Conservation (phyloP, 768 basidiomycete genomes). For the Bullera alba region DNA sequence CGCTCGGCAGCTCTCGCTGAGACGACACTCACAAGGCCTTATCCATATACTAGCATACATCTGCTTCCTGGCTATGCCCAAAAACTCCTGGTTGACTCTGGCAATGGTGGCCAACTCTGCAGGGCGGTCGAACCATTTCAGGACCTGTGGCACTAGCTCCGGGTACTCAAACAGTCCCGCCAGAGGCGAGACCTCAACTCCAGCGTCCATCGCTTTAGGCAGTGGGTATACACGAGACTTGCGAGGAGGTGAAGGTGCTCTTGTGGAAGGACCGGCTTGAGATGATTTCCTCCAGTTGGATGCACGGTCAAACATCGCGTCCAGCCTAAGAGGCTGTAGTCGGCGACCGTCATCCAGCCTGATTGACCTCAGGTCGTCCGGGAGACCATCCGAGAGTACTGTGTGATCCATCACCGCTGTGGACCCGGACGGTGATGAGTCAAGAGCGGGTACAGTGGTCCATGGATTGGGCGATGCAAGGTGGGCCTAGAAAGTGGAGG, state of each 20-base stretch:
- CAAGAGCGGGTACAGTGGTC: too few species aligned
- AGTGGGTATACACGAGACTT: constrained; percentile 19
- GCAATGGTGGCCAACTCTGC: constrained; percentile 23
- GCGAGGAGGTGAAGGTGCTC: constrained; percentile 23
- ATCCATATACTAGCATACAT: constrained; percentile 35
- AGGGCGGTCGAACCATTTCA: constrained; percentile 32
- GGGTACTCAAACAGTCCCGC: constrained; percentile 24
- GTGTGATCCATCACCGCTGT: too few species aligned
- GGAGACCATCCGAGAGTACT: neutral
- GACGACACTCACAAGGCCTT: constrained; percentile 25
- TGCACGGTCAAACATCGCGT: constrained; percentile 31
- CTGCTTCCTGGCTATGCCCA: constrained; percentile 16
- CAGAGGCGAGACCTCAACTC: constrained; percentile 13
- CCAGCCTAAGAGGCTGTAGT: constrained; percentile 21
- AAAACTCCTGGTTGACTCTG: constrained; percentile 21
- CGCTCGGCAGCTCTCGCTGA: neutral
- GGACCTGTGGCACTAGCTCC: constrained; percentile 27
- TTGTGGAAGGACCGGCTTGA: constrained; percentile 2
- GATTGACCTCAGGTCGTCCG: constrained; percentile 22
- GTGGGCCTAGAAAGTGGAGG: too few species aligned
- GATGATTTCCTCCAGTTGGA: constrained; percentile 16
- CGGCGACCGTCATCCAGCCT: constrained; percentile 19
- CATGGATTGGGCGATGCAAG: too few species aligned
- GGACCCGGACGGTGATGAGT: too few species aligned
- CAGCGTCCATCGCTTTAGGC: constrained; percentile 7